Conservation (phyloP, 768 basidiomycete species). For the Mycena venus region DNA sequence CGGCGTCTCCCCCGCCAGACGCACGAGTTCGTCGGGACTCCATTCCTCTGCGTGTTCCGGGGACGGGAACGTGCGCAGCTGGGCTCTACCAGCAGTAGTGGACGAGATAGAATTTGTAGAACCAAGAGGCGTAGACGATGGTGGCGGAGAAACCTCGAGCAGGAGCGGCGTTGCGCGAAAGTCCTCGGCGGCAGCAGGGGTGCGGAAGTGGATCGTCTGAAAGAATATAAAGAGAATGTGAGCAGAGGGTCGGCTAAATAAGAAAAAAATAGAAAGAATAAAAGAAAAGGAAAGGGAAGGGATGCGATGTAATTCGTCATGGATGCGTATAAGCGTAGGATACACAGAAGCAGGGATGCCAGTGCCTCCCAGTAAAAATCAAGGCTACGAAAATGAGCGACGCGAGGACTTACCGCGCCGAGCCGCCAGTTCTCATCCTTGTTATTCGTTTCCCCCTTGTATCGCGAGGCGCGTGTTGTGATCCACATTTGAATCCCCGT, state of each 20-base stretch:
- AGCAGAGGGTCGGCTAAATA: not conserved
- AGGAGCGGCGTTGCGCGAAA: constrained; percentile 16
- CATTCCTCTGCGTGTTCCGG: not conserved
- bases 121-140: not conserved
- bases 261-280: not conserved
- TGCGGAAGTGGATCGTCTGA: constrained; percentile 19
- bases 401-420: not conserved
- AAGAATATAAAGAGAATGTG: not conserved
- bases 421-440: not conserved
- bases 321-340: no score
- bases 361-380: not conserved
- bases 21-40: not conserved
- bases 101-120: not conserved
- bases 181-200: not conserved
- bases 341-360: no score
- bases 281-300: no score
- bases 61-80: not conserved
- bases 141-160: not conserved
- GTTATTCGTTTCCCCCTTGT: no score
- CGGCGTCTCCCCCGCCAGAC: not conserved
- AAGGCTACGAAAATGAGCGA: not conserved
- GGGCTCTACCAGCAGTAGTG: not conserved
- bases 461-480: not conserved
- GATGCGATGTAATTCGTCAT: no score
- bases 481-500: not conserved